These are phyloP conservation scores for Linaria vulgaris DNA, from an alignment of 257 asterid genomes.

Conservation along the genomic window DNA sequence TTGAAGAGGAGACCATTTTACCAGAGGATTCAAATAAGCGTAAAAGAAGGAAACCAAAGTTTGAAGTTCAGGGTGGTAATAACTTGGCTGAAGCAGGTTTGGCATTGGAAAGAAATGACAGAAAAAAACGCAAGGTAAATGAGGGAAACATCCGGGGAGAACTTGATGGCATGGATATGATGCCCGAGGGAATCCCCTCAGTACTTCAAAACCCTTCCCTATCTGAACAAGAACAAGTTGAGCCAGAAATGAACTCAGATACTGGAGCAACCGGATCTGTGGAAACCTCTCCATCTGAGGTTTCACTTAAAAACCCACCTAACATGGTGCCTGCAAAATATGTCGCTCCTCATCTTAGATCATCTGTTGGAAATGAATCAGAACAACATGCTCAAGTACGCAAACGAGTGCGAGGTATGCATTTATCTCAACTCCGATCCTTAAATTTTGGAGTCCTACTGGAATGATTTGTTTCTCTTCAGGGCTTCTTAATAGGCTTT, in stretches of 20 bases:
- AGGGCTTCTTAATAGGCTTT: conserved; percentile 85
- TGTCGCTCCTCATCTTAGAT: conserved; percentile 74
- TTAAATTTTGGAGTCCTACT: conserved; percentile 21
- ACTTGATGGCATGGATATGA: conserved; percentile 31
- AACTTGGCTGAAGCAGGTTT: conserved; percentile 41
- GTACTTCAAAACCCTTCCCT: conserved; percentile 28
- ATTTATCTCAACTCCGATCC: conserved; percentile 18
- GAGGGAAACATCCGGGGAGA: conserved; percentile 31
- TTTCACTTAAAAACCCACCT: conserved; percentile 23
- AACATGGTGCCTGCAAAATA: conserved; percentile 43
- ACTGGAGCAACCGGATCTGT: conserved; percentile 28
- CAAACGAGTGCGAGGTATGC: conserved; percentile 64
- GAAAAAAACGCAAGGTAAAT: conserved; percentile 37
- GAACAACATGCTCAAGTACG: conserved; percentile 70
- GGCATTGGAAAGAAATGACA: conserved; percentile 36
- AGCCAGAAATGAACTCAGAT: conserved; percentile 18
- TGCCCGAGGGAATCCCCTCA: conserved; percentile 49
- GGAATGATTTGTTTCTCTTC: conserved; percentile 26
- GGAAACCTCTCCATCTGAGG: conserved; percentile 28
- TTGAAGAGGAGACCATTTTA: conserved; percentile 32
- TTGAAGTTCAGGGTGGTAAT: conserved; percentile 36
- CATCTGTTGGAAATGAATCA: conserved; percentile 51
- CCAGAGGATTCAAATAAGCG: conserved; percentile 33
- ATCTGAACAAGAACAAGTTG: conserved; percentile 32
- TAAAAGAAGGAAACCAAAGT: conserved; percentile 41